Evolutionary conservation across 2,329 filamentous ascomycete species (phyloP), one percentile per base, ranked within the genome.

Genomic region (Pseudogymnoascus sp.): DNA sequence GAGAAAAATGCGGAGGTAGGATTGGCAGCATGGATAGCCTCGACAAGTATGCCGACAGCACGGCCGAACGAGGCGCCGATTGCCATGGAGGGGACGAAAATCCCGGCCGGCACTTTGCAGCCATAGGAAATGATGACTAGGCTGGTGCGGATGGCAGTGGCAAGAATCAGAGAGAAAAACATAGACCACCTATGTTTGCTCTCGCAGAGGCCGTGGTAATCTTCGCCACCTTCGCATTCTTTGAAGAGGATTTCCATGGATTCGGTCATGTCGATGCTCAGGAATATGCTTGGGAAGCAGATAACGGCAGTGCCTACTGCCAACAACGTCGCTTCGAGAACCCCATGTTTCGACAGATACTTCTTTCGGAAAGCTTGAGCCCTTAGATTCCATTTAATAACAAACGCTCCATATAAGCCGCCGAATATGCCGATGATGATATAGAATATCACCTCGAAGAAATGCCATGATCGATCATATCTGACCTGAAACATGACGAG

Each of bases 401-500:
- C 92, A 70, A 97, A 91, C 13, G 93, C 93, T 63, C 95, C 95
- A 69, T 99, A 99, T 2, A 97, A 80, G 5, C 95, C 95, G 42
- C 95, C 95, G 70, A 99, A 97, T 29, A 95, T 83, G 56, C 95
- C 95, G 66, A 99, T 86, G 62, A 96, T 80, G 67, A 96, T 83
- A 76, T 96, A 99, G 73, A 97, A 97, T 26, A 96, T 76, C 3
- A 95, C 82, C 74, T 99, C 95, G 72, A 99, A 99, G 72, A 96
- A 96, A 77, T 99, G 95, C 95, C 95, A 99, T 42, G 90, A 88
- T 42, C 93, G 88, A 75, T 97, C 93, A 73, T 99, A 99, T 70
- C 87, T 86, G 71, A 99, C 93, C 71, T 96, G 93, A 76, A 99
- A 99, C 93, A 99, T 97, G 84, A 99, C 95, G 44, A 99, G 83